Evolutionary conservation across 2,329 filamentous ascomycete genomes (phyloP), one percentile per base, ranked within the genome.

Genomic region (Penicillium sp.): DNA sequence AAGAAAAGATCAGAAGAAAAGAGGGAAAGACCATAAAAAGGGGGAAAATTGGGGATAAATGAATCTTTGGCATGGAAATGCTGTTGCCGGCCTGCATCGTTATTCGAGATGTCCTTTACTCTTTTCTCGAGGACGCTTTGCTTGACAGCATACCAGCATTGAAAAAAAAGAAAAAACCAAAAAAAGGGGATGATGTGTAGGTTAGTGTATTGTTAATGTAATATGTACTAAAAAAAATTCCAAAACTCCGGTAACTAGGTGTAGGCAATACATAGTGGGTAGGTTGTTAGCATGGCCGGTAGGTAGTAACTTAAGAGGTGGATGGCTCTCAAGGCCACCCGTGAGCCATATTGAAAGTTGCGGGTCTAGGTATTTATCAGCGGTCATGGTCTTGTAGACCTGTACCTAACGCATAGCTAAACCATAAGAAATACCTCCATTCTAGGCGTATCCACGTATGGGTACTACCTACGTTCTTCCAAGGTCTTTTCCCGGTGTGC

Each of bases 171-270:
- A 1, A 37, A 14, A 45, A 28, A 10, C 4, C 3, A 7, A 37
- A 44, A 38, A 47, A 33, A 29, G 45, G 37, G 38, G 37, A 25
- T 42, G 45, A 10, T 37, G 16, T 31, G 22, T 22, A 29, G 28
- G 30, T 30, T 36, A 35, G 18, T 29, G 25, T 34, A 40, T 35
- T 28, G 12, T 34, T 29, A 47, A 41, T n/a, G n/a, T n/a, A n/a
- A n/a, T n/a, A n/a, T n/a, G n/a, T 12, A 22, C n/a, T 9, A 10
- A 7, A 9, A 22, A 13, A 44, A 28, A 29, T 10, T 34, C 10
- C 12, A 13, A 37, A 22, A 5, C 1, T n/a, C 10, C 12, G 12
- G 10, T 29, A 6, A 7, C 2, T 45, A n/a, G n/a, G 9, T 12
- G 13, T 38, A 46, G 35, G 4, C 35, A 33, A 14, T 33, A 27